phyloP scores from a whole-genome alignment of 371 early-diverging fungal species.

The Apophysomyces variabilis region DNA sequence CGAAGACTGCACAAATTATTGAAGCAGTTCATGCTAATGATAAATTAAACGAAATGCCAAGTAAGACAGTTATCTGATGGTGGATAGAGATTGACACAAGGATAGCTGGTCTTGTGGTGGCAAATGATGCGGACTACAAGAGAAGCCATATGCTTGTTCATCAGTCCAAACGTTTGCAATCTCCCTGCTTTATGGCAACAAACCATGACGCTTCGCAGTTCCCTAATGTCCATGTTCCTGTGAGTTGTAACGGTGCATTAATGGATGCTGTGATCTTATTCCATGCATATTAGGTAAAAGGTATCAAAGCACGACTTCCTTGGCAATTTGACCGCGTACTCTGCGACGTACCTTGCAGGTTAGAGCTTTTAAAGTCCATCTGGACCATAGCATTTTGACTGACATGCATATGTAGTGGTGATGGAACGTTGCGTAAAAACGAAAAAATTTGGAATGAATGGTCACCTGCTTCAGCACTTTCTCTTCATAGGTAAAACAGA shows the following conservation, averaged over 20 bases:
- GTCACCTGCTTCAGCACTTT: conserved; percentile 75
- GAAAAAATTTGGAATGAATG: conserved; percentile 89
- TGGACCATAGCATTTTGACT: neutral
- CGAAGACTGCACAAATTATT: conserved; percentile 91
- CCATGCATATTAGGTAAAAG: neutral
- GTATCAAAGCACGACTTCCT: conserved; percentile 8
- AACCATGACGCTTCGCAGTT: conserved; percentile 96
- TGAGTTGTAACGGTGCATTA: conserved; percentile 5
- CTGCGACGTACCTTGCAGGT: conserved; percentile 97
- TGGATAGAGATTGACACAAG: conserved; percentile 17
- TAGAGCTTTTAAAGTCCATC: neutral
- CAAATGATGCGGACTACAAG: conserved; percentile 95
- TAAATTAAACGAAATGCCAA: conserved; percentile 59
- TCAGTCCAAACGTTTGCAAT: conserved; percentile 92
- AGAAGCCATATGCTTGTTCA: conserved; percentile 95
- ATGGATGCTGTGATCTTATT: neutral
- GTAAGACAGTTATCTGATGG: conserved; percentile 34
- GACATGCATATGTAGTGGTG: conserved; percentile 71
- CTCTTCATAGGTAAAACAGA: conserved; percentile 74
- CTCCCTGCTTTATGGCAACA: conserved; percentile 92
- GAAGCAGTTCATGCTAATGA: conserved; percentile 88
- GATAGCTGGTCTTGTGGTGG: conserved; percentile 88
- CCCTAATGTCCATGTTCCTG: conserved; percentile 72
- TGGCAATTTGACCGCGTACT: conserved; percentile 95
- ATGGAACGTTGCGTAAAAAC: conserved; percentile 99